These are phyloP conservation scores for Hymenoscyphus salicellus DNA, from an alignment of 2,329 filamentous ascomycete species.

Conservation along the genomic window DNA sequence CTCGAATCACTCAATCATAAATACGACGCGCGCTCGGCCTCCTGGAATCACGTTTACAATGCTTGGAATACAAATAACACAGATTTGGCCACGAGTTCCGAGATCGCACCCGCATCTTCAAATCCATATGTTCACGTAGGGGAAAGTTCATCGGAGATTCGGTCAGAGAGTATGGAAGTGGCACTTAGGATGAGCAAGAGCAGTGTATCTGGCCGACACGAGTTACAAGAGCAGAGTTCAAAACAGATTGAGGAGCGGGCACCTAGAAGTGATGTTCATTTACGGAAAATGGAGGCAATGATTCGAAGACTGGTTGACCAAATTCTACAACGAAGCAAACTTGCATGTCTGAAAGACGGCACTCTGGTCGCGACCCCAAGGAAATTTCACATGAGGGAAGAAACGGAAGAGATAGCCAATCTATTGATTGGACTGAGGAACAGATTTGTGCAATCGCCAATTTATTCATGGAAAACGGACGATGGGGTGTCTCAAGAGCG, in stretches of 20 bases:
- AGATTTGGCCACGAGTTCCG: not conserved
- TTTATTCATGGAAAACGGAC: slow-evolving; percentile 20
- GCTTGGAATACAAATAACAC: not conserved
- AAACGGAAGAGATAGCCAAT: slow-evolving; percentile 22
- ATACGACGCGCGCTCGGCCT: not conserved
- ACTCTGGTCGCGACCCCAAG: not conserved
- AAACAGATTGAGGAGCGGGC: slow-evolving; percentile 21
- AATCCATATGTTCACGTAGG: not conserved
- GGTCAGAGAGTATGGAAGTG: not conserved
- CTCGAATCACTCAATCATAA: not conserved
- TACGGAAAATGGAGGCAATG: slow-evolving; percentile 25
- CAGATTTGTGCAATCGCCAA: slow-evolving; percentile 22
- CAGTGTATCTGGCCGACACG: slow-evolving; percentile 17
- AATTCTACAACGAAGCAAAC: slow-evolving; percentile 21
- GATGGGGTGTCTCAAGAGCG: slow-evolving; percentile 21
- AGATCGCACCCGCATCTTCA: not conserved
- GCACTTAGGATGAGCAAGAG: not conserved
- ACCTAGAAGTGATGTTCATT: slow-evolving; percentile 23
- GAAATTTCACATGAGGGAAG: not conserved
- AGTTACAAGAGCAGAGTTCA: not conserved
- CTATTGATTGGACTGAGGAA: slow-evolving; percentile 21
- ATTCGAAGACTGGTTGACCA: slow-evolving; percentile 26
- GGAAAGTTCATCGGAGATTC: not conserved
- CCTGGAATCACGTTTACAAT: not conserved
- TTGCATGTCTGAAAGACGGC: slow-evolving; percentile 3